Conservation (phyloP, 1,284 basidiomycete species). For the Flammula alnicola region DNA sequence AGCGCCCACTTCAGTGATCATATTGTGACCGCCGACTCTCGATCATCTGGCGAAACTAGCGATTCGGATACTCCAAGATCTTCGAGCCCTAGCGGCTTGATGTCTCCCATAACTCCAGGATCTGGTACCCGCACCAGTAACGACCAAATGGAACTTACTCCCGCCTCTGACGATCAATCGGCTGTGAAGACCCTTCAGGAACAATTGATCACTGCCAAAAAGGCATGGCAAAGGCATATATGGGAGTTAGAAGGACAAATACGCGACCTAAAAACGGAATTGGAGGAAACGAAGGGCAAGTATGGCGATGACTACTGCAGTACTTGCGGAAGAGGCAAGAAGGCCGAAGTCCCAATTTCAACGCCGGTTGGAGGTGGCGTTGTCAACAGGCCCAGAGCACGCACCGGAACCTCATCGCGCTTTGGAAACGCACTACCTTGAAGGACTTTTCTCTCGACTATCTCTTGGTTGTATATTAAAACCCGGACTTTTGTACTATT, state of each 20-base stretch:
- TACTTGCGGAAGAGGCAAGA: slow-evolving; percentile 59
- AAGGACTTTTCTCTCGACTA: slow-evolving; percentile 11
- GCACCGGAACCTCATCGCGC: slow-evolving; percentile 60
- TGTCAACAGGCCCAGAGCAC: slow-evolving; percentile 70
- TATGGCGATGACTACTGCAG: slow-evolving; percentile 54
- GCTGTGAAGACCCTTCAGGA: slow-evolving; percentile 60
- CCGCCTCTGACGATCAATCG: slow-evolving; percentile 43
- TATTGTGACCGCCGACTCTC: slow-evolving; percentile 47
- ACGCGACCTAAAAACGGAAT: slow-evolving; percentile 67
- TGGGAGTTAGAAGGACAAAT: slow-evolving; percentile 79
- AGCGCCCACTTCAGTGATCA: slow-evolving; percentile 71
- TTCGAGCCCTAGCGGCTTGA: slow-evolving; percentile 44
- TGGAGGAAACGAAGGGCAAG: slow-evolving; percentile 56
- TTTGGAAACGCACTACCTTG: slow-evolving; percentile 57
- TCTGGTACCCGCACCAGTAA: slow-evolving; percentile 36
- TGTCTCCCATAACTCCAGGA: slow-evolving; percentile 60
- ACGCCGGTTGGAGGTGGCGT: slow-evolving; percentile 41
- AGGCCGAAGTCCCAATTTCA: slow-evolving; percentile 11
- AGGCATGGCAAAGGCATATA: slow-evolving; percentile 71
- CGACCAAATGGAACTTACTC: slow-evolving; percentile 27
- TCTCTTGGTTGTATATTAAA: slow-evolving; percentile 6
- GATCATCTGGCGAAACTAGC: slow-evolving; percentile 31
- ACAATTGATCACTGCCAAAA: slow-evolving; percentile 60
- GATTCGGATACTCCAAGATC: slow-evolving; percentile 56
- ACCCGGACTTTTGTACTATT: slow-evolving; percentile 4